Percentiles rank a stretch among this genome's conserved stretches.
phyloP scores from a whole-genome alignment of 768 basidiomycete genomes.

The Hortiboletus campestris region DNA sequence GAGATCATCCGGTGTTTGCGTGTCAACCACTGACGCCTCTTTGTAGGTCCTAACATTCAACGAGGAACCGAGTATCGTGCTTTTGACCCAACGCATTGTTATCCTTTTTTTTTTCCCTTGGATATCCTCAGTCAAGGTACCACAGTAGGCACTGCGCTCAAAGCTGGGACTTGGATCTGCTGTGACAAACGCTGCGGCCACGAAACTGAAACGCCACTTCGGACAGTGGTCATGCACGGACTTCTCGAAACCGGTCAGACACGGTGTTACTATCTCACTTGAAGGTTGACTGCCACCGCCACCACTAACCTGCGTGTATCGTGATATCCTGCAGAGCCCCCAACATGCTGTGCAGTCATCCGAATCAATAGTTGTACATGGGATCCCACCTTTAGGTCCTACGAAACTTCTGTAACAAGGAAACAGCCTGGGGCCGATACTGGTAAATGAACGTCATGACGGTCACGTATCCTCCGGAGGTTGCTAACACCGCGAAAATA shows the following conservation, averaged over 20 bases:
- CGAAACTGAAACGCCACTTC: neutral
- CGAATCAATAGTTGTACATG: neutral
- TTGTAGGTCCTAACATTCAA: too few species aligned
- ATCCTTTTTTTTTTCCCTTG: neutral
- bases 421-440: neutral
- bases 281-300: conserved; percentile 1
- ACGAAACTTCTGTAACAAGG: neutral
- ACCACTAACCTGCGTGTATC: neutral
- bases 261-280: neutral
- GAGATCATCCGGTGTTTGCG: conserved; percentile 7
- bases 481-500: conserved; percentile 3
- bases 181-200: neutral
- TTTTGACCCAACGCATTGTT: neutral
- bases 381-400: neutral
- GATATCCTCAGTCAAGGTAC: neutral
- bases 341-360: conserved; percentile 10
- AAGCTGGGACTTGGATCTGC: conserved; percentile 2
- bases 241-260: neutral
- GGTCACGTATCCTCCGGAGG: conserved; percentile 9
- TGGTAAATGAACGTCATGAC: neutral
- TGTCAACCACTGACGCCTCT: neutral
- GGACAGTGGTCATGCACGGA: neutral
- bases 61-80: neutral
- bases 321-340: neutral
- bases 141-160: conserved; percentile 5